Evolutionary conservation across 2,329 filamentous ascomycete species (phyloP).

Genomic region (Gliomastix tumulicola): DNA sequence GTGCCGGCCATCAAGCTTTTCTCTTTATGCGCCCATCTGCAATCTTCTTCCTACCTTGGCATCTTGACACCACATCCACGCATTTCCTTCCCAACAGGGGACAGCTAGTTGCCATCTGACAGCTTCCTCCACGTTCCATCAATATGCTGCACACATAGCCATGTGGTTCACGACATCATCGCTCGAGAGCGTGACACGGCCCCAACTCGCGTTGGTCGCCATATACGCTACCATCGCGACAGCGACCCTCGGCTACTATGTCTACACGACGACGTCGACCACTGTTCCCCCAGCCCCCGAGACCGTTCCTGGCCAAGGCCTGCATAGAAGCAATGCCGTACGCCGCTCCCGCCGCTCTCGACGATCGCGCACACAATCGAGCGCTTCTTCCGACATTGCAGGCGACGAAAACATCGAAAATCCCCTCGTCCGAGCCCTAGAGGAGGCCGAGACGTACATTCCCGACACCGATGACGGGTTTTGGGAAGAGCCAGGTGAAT

Average conservation of each 20-base stretch:
- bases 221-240: conserved; percentile 49
- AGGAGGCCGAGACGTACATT: background rate
- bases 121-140: conserved; percentile 8
- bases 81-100: too few species aligned
- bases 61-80: too few species aligned
- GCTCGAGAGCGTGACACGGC: conserved; percentile 47
- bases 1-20: too few species aligned
- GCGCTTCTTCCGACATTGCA: conserved; percentile 30
- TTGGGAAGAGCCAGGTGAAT: conserved; percentile 37
- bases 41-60: too few species aligned
- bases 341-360: conserved; percentile 38
- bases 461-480: conserved; percentile 42
- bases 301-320: conserved; percentile 18
- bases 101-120: too few species aligned
- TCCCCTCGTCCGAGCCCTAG: background rate
- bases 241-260: conserved; percentile 49
- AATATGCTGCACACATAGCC: conserved; percentile 24
- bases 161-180: conserved; percentile 43
- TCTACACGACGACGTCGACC: conserved; percentile 32
- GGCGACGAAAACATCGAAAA: conserved; percentile 35
- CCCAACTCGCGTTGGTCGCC: conserved; percentile 48
- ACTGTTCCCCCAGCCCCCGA: conserved; percentile 1
- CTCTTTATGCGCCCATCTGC: too few species aligned
- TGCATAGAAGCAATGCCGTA: conserved; percentile 63
- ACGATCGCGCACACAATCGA: conserved; percentile 26